Evolutionary conservation across 1,284 basidiomycete genomes (phyloP), one percentile per base, ranked within the genome.

Genomic region (Cerrena zonata): DNA sequence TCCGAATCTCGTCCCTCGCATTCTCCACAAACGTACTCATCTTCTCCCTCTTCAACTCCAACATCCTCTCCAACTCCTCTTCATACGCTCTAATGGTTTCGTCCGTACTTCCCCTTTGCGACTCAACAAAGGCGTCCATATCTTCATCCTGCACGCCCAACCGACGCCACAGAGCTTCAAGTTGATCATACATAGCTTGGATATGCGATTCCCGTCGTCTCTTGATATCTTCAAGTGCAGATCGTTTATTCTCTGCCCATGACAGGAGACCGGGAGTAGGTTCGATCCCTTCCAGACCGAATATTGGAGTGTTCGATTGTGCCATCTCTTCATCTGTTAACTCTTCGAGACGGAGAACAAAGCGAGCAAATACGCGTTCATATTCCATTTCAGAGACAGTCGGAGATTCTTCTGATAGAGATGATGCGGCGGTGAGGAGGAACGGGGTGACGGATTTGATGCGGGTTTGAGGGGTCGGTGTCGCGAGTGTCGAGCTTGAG

Each of bases 61-160:
- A 72, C 85, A 98, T 94, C 51, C 94, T 79, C 52, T 90, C 88
- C 34, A 97, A 73, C 67, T 99, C 96, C 45, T 81, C 79, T 59
- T 94, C 88, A 62, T 99, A 99, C 63, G 85, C 82, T 50, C 72
- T 70, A 19, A 94, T 77, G 4, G 82, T 82, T 10, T 77, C 78
- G 45, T 86, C 80, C 7, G 88, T 92, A 57, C 82, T 86, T 1
- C 93, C 93, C 38, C 84, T 73, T 62, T 91, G 78, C 4, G 73
- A 71, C 49, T 92, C 89, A 0, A 93, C 85, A 62, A 94, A 94
- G 10, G 73, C 79, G 57, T 93, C 88, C 78, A 91, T 90, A 47
- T 84, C 84, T 0, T 63, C 66, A 30, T 90, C 86, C 0, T 73
- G 61, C 2, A 92, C 82, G 13, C 87, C 90, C 49, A 93, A 74